phyloP scores from a whole-genome alignment of 2,329 filamentous ascomycete species.

The Nemania sp. region DNA sequence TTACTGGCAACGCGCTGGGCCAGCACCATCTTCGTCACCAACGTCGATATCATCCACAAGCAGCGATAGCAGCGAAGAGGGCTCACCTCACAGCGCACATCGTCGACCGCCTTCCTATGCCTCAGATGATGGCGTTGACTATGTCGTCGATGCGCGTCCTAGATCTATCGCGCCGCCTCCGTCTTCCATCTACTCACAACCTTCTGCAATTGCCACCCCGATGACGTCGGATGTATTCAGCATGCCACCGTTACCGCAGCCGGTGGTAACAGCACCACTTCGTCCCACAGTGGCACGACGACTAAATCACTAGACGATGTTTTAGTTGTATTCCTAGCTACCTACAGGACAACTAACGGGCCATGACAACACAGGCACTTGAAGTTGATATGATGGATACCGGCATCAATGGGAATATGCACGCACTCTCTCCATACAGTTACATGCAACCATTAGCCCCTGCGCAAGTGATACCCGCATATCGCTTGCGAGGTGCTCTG shows the following conservation, averaged over 20 bases:
- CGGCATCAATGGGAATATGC: too few relatives aligned
- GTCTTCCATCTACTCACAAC: slow-evolving; percentile 21
- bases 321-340: neutral
- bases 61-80: neutral
- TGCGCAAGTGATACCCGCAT: too few relatives aligned
- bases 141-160: slow-evolving; percentile 69
- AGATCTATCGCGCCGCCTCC: slow-evolving; percentile 54
- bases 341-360: neutral
- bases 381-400: neutral
- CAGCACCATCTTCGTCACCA: neutral
- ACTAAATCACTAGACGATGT: neutral
- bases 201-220: slow-evolving; percentile 44
- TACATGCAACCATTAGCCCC: too few relatives aligned
- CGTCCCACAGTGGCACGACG: slow-evolving; percentile 7
- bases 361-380: neutral
- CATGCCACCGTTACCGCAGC: slow-evolving; percentile 51
- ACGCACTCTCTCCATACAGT: too few relatives aligned
- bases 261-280: slow-evolving; percentile 47
- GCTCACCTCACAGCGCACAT: slow-evolving; percentile 33
- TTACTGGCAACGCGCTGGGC: slow-evolving; percentile 73
- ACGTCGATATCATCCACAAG: neutral
- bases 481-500: too few relatives aligned
- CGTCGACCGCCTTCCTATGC: slow-evolving; percentile 73
- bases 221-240: slow-evolving; percentile 53
- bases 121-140: slow-evolving; percentile 74